Percentiles rank a stretch among this genome's conserved stretches.
Evolutionary conservation across 257 asterid species (phyloP).

Genomic region (Verbena officinalis): DNA sequence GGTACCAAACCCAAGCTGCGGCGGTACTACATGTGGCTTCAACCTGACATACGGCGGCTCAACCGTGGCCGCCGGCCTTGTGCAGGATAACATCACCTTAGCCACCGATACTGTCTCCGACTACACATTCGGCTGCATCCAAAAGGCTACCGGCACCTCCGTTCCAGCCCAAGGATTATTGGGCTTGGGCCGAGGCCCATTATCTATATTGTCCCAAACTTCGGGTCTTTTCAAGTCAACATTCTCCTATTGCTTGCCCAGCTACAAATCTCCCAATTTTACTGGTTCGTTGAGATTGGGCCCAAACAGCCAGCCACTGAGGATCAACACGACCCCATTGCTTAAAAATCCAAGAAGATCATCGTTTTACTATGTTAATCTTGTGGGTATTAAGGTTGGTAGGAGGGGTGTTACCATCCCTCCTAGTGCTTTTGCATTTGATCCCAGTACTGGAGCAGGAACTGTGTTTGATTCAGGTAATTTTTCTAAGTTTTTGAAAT

Average conservation of each 20-base stretch:
- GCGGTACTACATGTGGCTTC: conserved; percentile 52
- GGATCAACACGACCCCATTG: conserved; percentile 63
- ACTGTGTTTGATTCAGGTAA: conserved; percentile 81
- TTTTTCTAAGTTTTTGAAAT: background rate
- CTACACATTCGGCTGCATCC: conserved; percentile 77
- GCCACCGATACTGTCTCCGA: conserved; percentile 51
- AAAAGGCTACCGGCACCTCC: conserved; percentile 53
- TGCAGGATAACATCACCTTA: conserved; percentile 58
- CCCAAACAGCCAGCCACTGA: conserved; percentile 66
- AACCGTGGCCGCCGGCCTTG: conserved; percentile 48
- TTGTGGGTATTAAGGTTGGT: conserved; percentile 67
- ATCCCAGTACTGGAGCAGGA: conserved; percentile 77
- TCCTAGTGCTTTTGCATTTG: conserved; percentile 55
- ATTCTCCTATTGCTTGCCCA: conserved; percentile 88
- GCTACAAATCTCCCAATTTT: conserved; percentile 61
- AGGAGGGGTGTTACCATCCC: conserved; percentile 50
- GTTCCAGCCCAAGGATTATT: conserved; percentile 73
- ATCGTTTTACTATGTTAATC: conserved; percentile 72
- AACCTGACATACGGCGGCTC: conserved; percentile 77
- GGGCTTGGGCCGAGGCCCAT: conserved; percentile 80
- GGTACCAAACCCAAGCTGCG: conserved; percentile 70
- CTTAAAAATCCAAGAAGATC: conserved; percentile 75
- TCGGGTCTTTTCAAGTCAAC: conserved; percentile 55
- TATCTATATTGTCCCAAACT: conserved; percentile 64
- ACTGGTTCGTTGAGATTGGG: conserved; percentile 76